Conservation (phyloP, 441 rosid genomes). For the Euphorbia schlechtendalii region DNA sequence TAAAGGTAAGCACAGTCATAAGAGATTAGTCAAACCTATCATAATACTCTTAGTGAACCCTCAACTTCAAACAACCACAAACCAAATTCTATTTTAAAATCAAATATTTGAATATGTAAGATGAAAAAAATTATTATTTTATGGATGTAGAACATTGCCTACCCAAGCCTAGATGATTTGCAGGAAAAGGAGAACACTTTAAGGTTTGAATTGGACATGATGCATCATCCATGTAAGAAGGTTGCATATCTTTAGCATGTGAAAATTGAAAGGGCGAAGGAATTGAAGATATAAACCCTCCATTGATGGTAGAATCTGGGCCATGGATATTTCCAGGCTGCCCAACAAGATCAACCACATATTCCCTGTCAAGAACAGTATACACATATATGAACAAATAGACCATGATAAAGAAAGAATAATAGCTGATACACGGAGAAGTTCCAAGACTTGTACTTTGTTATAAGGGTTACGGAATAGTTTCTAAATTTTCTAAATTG, state of each 20-base stretch:
- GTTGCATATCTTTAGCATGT: slow-evolving; percentile 42
- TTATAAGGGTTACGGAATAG: background rate
- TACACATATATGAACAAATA: slow-evolving; percentile 11
- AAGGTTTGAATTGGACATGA: slow-evolving; percentile 30
- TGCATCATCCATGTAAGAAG: slow-evolving; percentile 32
- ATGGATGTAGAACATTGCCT: slow-evolving; percentile 14
- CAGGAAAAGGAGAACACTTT: slow-evolving; percentile 28
- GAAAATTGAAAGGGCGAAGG: slow-evolving; percentile 70
- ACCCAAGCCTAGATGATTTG: slow-evolving; percentile 42
- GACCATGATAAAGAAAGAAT: background rate
- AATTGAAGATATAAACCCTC: slow-evolving; percentile 44
- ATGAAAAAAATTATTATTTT: no score
- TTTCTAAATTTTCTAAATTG: background rate
- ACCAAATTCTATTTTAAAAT: background rate
- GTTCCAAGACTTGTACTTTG: background rate
- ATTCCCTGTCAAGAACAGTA: slow-evolving; percentile 58
- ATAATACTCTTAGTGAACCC: background rate
- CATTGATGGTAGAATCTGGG: slow-evolving; percentile 85
- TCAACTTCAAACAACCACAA: background rate
- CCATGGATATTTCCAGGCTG: slow-evolving; percentile 84
- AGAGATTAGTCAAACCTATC: slow-evolving; percentile 5
- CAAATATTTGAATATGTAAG: no score
- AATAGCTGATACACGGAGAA: background rate
- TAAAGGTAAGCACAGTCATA: background rate
- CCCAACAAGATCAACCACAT: slow-evolving; percentile 91